Evolutionary conservation across 164 flowering plant genomes (phyloP).

Genomic region (Platanus orientalis): DNA sequence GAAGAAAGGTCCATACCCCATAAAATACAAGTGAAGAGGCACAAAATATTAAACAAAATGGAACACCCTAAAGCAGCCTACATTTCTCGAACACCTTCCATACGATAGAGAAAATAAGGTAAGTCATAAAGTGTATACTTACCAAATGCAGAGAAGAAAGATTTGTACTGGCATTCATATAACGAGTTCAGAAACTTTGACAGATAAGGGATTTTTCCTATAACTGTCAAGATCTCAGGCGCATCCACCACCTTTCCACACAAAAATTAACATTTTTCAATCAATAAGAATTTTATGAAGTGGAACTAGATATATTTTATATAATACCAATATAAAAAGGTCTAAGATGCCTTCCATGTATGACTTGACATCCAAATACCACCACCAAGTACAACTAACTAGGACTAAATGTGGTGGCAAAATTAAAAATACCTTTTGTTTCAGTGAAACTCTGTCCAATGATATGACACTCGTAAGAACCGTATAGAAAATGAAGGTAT

Average conservation of each 20-base stretch:
- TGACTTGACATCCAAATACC: too few relatives aligned
- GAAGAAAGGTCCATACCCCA: too few relatives aligned
- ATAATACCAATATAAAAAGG: background rate
- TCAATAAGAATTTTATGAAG: background rate
- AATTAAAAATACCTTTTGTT: conserved; percentile 68
- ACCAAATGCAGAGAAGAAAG: conserved; percentile 94
- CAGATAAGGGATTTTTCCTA: conserved; percentile 79
- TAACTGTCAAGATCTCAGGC: conserved; percentile 92
- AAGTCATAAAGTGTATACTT: conserved; percentile 16
- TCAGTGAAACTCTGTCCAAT: conserved; percentile 88
- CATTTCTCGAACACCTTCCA: too few relatives aligned
- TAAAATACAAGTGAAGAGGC: too few relatives aligned
- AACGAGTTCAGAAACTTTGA: conserved; percentile 85
- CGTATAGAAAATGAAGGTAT: conserved; percentile 90
- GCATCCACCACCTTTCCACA: conserved; percentile 93
- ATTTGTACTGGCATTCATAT: conserved; percentile 87
- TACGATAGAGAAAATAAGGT: too few relatives aligned
- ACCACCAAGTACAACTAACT: background rate
- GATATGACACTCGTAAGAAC: conserved; percentile 89
- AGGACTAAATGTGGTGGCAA: conserved; percentile 2
- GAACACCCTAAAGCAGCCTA: too few relatives aligned
- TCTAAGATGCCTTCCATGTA: too few relatives aligned
- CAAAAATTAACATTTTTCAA: conserved; percentile 1
- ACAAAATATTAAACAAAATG: background rate
- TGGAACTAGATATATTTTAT: background rate